Conservation (phyloP, 169 alveolate species). For the Neospora caninum region DNA sequence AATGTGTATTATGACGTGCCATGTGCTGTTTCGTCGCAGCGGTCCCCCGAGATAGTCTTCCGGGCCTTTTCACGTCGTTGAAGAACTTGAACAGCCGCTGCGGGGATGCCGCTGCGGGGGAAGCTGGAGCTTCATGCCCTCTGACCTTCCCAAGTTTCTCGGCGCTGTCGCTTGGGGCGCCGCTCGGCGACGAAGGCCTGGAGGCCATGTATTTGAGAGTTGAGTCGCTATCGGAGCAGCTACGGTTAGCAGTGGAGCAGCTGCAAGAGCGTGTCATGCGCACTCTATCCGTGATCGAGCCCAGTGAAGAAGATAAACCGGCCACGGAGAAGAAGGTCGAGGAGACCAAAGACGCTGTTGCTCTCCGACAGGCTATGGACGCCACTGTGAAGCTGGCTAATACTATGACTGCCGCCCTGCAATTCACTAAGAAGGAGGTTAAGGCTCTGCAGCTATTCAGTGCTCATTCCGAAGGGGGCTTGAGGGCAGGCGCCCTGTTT, state of each 20-base stretch:
- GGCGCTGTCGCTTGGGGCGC: not conserved
- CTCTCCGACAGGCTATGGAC: slow-evolving; percentile 29
- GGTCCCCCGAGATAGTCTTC: not conserved
- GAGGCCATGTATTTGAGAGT: not conserved
- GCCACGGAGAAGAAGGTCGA: not conserved
- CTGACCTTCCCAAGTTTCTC: not conserved
- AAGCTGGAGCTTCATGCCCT: not conserved
- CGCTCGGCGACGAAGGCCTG: not conserved
- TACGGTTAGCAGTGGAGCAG: not conserved
- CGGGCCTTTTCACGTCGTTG: not conserved
- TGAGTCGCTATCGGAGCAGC: not conserved
- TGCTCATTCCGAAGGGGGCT: not conserved
- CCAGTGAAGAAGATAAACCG: not conserved
- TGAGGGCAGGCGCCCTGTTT: not conserved
- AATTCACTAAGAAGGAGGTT: slow-evolving; percentile 21
- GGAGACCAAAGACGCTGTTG: not conserved
- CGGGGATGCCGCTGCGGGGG: not conserved
- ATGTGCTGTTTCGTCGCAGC: not conserved
- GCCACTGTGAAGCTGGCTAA: slow-evolving; percentile 28
- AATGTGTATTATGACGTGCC: no score
- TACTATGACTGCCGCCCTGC: slow-evolving; percentile 18
- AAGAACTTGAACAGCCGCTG: not conserved
- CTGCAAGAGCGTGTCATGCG: not conserved
- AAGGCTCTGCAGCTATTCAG: slow-evolving; percentile 18
- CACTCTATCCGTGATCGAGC: not conserved